Percentiles rank a stretch among this genome's conserved stretches.
Conservation (phyloP, 73 alveolate species). For the Paramecium sexaurelia region DNA sequence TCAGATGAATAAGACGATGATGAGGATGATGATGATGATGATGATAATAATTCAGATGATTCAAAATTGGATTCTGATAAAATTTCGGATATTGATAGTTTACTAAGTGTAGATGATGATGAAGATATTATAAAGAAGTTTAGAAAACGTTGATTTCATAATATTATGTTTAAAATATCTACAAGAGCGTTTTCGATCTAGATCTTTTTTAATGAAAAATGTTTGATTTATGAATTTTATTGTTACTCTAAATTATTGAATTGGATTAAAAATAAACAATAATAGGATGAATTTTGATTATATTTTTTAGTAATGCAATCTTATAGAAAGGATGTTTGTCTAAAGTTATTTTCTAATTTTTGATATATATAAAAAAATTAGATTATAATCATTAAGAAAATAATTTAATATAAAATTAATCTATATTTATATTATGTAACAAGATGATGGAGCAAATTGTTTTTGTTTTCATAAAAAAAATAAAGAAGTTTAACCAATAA, state of each 20-base stretch:
- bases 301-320: too few relatives aligned
- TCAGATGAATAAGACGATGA: neutral
- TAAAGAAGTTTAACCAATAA: neutral
- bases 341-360: too few relatives aligned
- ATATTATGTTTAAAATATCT: neutral
- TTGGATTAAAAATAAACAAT: too few relatives aligned
- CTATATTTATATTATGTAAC: neutral
- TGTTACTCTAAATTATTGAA: too few relatives aligned
- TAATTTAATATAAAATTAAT: too few relatives aligned
- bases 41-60: constrained; percentile 12
- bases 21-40: neutral
- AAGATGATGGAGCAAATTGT: neutral
- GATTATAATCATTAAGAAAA: too few relatives aligned
- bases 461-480: neutral
- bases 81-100: constrained; percentile 26
- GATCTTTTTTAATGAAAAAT: neutral
- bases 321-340: too few relatives aligned
- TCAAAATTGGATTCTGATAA: neutral
- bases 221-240: neutral
- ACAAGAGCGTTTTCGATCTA: neutral
- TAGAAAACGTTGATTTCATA: neutral
- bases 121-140: neutral
- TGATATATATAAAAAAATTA: too few relatives aligned
- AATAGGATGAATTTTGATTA: too few relatives aligned
- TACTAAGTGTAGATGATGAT: neutral